A percentile compares a stretch with the other conserved stretches of the same genome.
These are phyloP conservation scores for Monosporascus sp. DNA, from an alignment of 2,329 filamentous ascomycete species.

Conservation along the genomic window DNA sequence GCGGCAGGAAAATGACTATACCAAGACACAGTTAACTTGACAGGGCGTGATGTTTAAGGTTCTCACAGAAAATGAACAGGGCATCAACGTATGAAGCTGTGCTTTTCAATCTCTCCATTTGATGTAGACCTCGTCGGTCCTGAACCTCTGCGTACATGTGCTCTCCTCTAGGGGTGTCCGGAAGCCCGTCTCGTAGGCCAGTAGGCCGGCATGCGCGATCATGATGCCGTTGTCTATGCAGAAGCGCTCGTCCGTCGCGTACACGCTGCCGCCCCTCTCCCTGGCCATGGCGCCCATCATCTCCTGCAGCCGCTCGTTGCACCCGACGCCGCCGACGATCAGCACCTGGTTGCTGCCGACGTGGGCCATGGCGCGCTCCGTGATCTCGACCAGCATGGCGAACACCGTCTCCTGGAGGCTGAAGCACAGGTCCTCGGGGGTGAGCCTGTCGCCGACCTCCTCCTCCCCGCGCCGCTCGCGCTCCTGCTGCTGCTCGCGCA, in stretches of 20 bases:
- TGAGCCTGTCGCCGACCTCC: slow-evolving; percentile 50
- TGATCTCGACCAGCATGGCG: slow-evolving; percentile 97
- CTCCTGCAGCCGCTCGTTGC: slow-evolving; percentile 87
- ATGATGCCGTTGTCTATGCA: slow-evolving; percentile 99
- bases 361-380: slow-evolving; percentile 96
- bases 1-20: no score
- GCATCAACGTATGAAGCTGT: slow-evolving; percentile 2
- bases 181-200: slow-evolving; percentile 80
- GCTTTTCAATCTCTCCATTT: slow-evolving; percentile 62
- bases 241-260: slow-evolving; percentile 92
- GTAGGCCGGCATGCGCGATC: slow-evolving; percentile 92
- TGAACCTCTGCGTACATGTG: slow-evolving; percentile 77
- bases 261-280: slow-evolving; percentile 84
- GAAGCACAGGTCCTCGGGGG: slow-evolving; percentile 84
- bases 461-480: slow-evolving; percentile 15
- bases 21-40: no score
- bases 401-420: slow-evolving; percentile 92
- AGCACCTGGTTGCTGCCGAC: slow-evolving; percentile 87
- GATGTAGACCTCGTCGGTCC: slow-evolving; percentile 76
- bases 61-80: no score
- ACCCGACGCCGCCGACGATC: slow-evolving; percentile 92
- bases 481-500: slow-evolving; percentile 37
- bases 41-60: no score
- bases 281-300: slow-evolving; percentile 98
- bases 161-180: slow-evolving; percentile 72